Evolutionary conservation across 2,329 filamentous ascomycete genomes (phyloP).

Genomic region (Pseudocercospora musae): DNA sequence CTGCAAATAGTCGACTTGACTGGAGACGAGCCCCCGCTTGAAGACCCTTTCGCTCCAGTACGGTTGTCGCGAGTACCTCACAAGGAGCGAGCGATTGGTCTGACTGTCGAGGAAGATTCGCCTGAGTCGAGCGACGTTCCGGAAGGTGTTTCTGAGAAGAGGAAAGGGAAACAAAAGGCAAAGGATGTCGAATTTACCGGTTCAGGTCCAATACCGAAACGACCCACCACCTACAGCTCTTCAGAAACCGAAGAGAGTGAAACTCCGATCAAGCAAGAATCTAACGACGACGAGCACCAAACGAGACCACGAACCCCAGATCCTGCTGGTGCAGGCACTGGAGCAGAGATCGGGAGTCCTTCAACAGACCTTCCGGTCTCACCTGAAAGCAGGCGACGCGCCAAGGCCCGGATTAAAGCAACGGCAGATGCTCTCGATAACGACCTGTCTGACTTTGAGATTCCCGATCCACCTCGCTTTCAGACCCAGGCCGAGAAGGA

Average conservation of each 20-base stretch:
- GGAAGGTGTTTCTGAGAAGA: constrained; percentile 21
- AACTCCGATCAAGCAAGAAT: constrained; percentile 53
- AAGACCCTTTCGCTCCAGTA: constrained; percentile 48
- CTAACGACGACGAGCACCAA: constrained; percentile 46
- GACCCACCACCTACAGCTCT: constrained; percentile 36
- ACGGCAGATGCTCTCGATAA: constrained; percentile 15
- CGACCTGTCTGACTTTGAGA: constrained; percentile 16
- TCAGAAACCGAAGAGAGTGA: constrained; percentile 35
- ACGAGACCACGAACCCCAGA: constrained; percentile 22
- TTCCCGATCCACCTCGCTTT: constrained; percentile 40
- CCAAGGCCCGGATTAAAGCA: constrained; percentile 25
- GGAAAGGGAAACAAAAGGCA: constrained; percentile 39
- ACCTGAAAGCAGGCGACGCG: constrained; percentile 34
- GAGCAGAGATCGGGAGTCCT: constrained; percentile 24
- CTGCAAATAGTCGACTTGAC: constrained; percentile 56
- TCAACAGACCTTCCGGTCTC: constrained; percentile 33
- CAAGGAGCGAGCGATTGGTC: constrained; percentile 51
- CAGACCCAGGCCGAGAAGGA: constrained; percentile 53
- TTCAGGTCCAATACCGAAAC: constrained; percentile 43
- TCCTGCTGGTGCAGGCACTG: constrained; percentile 9
- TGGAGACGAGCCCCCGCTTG: constrained; percentile 37
- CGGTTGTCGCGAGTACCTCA: constrained; percentile 57
- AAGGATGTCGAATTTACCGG: constrained; percentile 45
- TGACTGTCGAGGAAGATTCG: constrained; percentile 38
- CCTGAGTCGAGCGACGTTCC: constrained; percentile 23